A percentile compares a stretch with the other conserved stretches of the same genome.
phyloP scores from a whole-genome alignment of 805 yeast genomes.

The Lachancea cidri region DNA sequence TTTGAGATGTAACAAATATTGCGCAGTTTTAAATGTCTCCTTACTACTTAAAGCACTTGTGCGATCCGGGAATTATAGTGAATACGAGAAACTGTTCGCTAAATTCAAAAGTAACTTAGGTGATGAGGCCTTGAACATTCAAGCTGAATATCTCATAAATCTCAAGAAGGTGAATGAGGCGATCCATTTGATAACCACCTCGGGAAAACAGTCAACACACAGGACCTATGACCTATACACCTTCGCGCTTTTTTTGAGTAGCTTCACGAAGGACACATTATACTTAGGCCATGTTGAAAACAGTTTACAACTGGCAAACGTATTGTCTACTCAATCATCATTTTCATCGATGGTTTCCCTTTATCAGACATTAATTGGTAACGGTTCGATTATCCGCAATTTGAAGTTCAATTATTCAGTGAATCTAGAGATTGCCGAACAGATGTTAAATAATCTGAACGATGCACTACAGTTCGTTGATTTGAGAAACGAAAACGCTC shows the following conservation, averaged over 20 bases:
- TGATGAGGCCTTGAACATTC: constrained; percentile 12
- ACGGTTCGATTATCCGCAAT: not conserved
- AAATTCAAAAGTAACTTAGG: constrained; percentile 17
- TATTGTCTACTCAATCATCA: constrained; percentile 20
- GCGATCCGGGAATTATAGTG: constrained; percentile 19
- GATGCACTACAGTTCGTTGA: constrained; percentile 19
- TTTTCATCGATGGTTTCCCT: constrained; percentile 17
- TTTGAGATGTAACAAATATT: constrained; percentile 18
- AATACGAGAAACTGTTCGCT: constrained; percentile 14
- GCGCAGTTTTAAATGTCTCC: constrained; percentile 24
- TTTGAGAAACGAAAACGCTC: constrained; percentile 6
- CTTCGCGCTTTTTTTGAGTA: constrained; percentile 22
- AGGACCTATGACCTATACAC: constrained; percentile 21
- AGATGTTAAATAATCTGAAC: constrained; percentile 25
- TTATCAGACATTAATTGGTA: constrained; percentile 6
- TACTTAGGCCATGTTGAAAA: constrained; percentile 21
- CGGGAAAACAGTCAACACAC: constrained; percentile 11
- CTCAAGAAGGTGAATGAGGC: constrained; percentile 21
- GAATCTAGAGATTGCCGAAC: constrained; percentile 15
- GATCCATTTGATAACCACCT: constrained; percentile 12
- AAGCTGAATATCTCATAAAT: constrained; percentile 23
- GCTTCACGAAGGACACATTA: too few relatives aligned
- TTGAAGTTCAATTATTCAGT: constrained; percentile 4
- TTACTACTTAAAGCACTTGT: constrained; percentile 24
- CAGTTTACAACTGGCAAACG: constrained; percentile 26